Percentiles rank a stretch among this genome's conserved stretches.
phyloP scores from a whole-genome alignment of 139 green algal species.

The Coelastrella sp. region DNA sequence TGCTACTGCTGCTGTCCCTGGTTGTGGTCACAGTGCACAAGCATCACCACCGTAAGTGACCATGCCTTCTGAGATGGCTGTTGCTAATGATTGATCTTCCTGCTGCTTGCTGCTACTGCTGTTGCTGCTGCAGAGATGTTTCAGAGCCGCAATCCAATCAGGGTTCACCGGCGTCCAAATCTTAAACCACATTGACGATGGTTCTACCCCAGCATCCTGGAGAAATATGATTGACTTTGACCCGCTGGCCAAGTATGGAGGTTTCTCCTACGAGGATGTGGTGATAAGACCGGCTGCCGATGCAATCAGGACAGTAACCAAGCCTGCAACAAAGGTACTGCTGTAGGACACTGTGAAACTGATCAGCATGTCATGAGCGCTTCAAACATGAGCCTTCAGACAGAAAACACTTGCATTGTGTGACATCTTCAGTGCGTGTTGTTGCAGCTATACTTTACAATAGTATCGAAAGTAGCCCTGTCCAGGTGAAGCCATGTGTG shows the following conservation, averaged over 20 bases:
- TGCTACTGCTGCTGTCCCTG: no score
- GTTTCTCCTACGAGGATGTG: conserved; percentile 47
- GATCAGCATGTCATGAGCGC: no score
- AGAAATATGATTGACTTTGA: conserved; percentile 46
- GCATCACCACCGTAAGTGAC: no score
- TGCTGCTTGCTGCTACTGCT: background rate
- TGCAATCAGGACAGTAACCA: conserved; percentile 35
- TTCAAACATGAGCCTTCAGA: no score
- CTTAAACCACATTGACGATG: conserved; percentile 50
- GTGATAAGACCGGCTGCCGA: conserved; percentile 36
- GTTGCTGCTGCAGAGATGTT: conserved; percentile 25
- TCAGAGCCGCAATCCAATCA: conserved; percentile 14
- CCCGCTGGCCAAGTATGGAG: conserved; percentile 33
- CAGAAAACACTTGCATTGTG: no score
- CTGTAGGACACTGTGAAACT: background rate
- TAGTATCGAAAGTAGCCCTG: no score
- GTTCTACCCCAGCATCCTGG: background rate
- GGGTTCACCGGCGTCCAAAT: conserved; percentile 45
- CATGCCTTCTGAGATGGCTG: no score
- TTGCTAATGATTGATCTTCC: no score
- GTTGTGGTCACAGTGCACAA: no score
- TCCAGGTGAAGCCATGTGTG: no score
- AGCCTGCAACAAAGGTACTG: conserved; percentile 36
- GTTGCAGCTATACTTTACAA: background rate
- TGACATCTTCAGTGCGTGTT: background rate